Evolutionary conservation across 2,329 filamentous ascomycete genomes (phyloP).

Genomic region (Colletotrichum godetiae): DNA sequence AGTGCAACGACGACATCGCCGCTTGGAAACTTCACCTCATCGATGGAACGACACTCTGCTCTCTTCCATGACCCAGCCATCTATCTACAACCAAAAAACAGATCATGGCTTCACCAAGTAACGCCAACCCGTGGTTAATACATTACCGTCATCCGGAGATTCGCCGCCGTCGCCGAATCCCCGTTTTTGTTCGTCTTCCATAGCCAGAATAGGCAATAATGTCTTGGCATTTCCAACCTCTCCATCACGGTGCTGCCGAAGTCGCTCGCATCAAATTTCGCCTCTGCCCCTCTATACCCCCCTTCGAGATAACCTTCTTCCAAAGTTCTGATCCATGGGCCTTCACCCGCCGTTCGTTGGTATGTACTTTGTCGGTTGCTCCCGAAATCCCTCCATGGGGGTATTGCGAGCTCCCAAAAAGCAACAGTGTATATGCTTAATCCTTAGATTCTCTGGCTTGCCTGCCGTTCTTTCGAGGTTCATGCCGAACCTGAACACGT

Average conservation of each 20-base stretch:
- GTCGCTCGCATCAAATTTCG: conserved; percentile 5
- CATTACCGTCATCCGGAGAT: not conserved
- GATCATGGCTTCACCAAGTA: not conserved
- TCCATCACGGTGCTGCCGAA: conserved; percentile 14
- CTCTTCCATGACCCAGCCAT: not conserved
- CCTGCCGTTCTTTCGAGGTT: not conserved
- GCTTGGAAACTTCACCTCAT: not conserved
- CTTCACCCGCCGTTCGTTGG: not conserved
- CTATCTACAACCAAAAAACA: not conserved
- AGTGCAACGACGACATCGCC: not conserved
- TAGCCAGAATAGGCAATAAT: not conserved
- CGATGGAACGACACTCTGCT: not conserved
- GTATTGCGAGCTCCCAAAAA: not conserved
- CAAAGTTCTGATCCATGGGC: not conserved
- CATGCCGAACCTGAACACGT: not conserved
- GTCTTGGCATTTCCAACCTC: conserved; percentile 15
- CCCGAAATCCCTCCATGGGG: not conserved
- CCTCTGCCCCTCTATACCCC: not conserved
- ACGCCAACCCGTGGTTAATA: not conserved
- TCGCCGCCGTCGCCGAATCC: not conserved
- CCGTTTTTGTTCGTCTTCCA: not conserved
- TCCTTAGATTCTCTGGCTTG: not conserved
- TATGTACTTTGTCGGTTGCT: not conserved
- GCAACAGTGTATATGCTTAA: not conserved
- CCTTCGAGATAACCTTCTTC: conserved; percentile 7